Evolutionary conservation across 306 rosid genomes (phyloP).

Genomic region (Vachellia collinsii): DNA sequence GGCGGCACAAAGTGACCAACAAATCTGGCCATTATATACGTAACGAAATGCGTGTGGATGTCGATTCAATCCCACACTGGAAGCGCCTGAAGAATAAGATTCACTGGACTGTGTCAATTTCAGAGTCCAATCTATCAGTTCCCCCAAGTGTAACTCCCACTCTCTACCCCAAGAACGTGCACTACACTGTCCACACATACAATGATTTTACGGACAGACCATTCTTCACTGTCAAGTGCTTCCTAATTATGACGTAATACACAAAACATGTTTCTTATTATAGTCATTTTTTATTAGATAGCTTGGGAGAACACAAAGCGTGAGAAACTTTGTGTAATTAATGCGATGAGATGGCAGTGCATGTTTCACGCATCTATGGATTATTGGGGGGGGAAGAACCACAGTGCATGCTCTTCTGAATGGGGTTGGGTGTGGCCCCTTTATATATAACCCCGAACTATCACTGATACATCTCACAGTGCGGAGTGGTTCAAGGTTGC

Average conservation of each 20-base stretch:
- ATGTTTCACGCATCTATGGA: constrained; percentile 9
- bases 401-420: neutral
- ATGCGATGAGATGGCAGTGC: constrained; percentile 5
- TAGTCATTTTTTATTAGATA: neutral
- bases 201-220: neutral
- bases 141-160: constrained; percentile 12
- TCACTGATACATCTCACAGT: constrained; percentile 25
- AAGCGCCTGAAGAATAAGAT: constrained; percentile 54
- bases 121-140: constrained; percentile 52
- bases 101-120: constrained; percentile 45
- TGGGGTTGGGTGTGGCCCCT: neutral
- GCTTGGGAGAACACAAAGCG: neutral
- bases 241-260: neutral
- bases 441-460: constrained; percentile 18
- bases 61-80: constrained; percentile 21
- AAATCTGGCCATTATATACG: constrained; percentile 41
- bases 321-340: neutral
- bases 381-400: constrained; percentile 27
- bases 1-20: constrained; percentile 50
- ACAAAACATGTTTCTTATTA: neutral
- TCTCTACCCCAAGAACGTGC: constrained; percentile 19
- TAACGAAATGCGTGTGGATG: constrained; percentile 31
- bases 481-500: constrained; percentile 35
- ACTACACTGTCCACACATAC: neutral
- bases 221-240: neutral